A percentile compares a stretch with the other conserved stretches of the same genome.
These are phyloP conservation scores for Astrothelium subdiscretum DNA, from an alignment of 495 filamentous ascomycete species.

Conservation along the genomic window DNA sequence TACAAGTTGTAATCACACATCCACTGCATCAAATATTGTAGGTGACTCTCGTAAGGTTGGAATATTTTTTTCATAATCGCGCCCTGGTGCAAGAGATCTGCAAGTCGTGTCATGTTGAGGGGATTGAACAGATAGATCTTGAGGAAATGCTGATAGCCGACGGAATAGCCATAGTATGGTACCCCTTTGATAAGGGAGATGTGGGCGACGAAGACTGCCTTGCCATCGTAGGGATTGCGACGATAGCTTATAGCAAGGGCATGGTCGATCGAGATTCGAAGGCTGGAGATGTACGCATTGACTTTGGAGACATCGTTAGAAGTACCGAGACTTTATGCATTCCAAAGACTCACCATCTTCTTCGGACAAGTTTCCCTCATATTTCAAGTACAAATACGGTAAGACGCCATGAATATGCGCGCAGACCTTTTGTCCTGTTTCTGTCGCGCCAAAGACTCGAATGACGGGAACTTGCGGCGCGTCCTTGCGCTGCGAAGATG, in stretches of 20 bases:
- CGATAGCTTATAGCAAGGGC: constrained; percentile 73
- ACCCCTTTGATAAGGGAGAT: constrained; percentile 86
- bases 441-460: constrained; percentile 84
- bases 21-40: constrained; percentile 87
- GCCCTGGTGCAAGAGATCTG: constrained; percentile 76
- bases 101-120: constrained; percentile 63
- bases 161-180: constrained; percentile 90
- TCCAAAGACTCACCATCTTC: constrained; percentile 46
- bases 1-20: constrained; percentile 97
- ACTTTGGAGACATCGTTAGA: constrained; percentile 35
- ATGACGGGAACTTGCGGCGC: constrained; percentile 73
- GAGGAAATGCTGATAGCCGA: constrained; percentile 82
- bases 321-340: background rate
- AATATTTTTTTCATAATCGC: constrained; percentile 68
- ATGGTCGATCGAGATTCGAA: constrained; percentile 75
- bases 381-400: constrained; percentile 87
- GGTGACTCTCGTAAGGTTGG: constrained; percentile 87
- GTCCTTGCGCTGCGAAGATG: constrained; percentile 38
- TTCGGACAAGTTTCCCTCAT: constrained; percentile 54
- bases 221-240: constrained; percentile 56
- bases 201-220: constrained; percentile 67
- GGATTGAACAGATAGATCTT: constrained; percentile 93
- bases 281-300: constrained; percentile 52
- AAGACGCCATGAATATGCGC: constrained; percentile 93
- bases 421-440: constrained; percentile 92